Evolutionary conservation across 176 grass and related monocot species (phyloP).

Genomic region (Saccharum officinarum): DNA sequence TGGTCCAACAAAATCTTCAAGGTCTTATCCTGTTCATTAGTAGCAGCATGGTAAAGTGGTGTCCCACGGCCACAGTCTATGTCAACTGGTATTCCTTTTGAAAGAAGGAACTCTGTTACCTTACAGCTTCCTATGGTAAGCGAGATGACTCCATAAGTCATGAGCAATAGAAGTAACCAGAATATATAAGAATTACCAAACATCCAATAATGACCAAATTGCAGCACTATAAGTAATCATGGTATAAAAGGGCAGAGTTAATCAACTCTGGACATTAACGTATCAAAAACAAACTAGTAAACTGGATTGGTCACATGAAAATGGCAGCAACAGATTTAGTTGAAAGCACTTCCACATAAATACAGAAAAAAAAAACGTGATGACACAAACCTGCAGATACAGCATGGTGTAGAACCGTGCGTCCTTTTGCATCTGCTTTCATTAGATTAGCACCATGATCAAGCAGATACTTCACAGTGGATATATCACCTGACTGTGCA

Average conservation of each 20-base stretch:
- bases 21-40: conserved; percentile 37
- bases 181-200: not conserved
- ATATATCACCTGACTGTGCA: conserved; percentile 26
- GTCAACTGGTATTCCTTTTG: conserved; percentile 39
- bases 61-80: conserved; percentile 35
- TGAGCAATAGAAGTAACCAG: not conserved
- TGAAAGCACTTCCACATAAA: not conserved
- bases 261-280: not conserved
- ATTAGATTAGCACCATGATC: conserved; percentile 35
- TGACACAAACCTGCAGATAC: not conserved
- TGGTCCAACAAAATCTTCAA: conserved; percentile 45
- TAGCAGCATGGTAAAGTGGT: conserved; percentile 34
- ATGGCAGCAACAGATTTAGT: not conserved
- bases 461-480: conserved; percentile 36
- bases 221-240: not conserved
- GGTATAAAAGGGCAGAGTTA: not conserved
- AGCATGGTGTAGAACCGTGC: conserved; percentile 34
- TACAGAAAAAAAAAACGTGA: not conserved
- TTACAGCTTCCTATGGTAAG: conserved; percentile 25
- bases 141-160: conserved; percentile 3
- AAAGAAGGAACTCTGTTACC: conserved; percentile 43
- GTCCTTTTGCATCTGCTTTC: conserved; percentile 29
- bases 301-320: not conserved
- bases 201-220: not conserved
- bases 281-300: not conserved